Conservation (phyloP, 2,329 filamentous ascomycete species). For the Cadophora gregata region DNA sequence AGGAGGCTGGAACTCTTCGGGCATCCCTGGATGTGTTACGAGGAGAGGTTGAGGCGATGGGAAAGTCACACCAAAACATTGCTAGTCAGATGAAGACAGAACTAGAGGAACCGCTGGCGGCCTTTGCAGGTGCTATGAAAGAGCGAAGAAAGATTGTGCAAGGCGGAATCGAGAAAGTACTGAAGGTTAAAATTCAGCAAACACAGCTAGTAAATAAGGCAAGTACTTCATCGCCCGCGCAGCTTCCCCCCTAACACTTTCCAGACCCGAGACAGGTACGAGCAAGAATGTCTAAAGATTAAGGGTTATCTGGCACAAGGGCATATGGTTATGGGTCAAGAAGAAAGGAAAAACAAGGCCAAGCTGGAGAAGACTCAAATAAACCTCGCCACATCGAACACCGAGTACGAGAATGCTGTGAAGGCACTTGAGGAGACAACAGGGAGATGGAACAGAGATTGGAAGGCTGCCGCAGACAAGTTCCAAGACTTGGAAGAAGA, state of each 20-base stretch:
- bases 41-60: constrained; percentile 90
- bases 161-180: constrained; percentile 87
- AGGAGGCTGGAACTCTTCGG: constrained; percentile 83
- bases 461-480: constrained; percentile 97
- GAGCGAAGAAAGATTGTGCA: constrained; percentile 97
- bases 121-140: constrained; percentile 94
- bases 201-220: constrained; percentile 92
- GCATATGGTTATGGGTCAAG: constrained; percentile 99
- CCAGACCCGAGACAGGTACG: constrained; percentile 88
- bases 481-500: constrained; percentile 99
- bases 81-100: constrained; percentile 95
- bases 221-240: constrained; percentile 37
- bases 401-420: constrained; percentile 91
- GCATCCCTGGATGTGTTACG: constrained; percentile 86
- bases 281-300: constrained; percentile 97
- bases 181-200: constrained; percentile 93
- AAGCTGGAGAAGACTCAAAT: constrained; percentile 99
- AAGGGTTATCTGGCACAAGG: constrained; percentile 98
- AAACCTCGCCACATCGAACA: constrained; percentile 87
- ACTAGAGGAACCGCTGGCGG: constrained; percentile 88
- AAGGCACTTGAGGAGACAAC: constrained; percentile 96
- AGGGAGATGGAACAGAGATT: constrained; percentile 94
- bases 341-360: constrained; percentile 98
- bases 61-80: constrained; percentile 89
- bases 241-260: constrained; percentile 25